Percentiles rank a stretch among this genome's conserved stretches.
Conservation (phyloP, 1,284 basidiomycete species). For the Marasmius tenuissimus region DNA sequence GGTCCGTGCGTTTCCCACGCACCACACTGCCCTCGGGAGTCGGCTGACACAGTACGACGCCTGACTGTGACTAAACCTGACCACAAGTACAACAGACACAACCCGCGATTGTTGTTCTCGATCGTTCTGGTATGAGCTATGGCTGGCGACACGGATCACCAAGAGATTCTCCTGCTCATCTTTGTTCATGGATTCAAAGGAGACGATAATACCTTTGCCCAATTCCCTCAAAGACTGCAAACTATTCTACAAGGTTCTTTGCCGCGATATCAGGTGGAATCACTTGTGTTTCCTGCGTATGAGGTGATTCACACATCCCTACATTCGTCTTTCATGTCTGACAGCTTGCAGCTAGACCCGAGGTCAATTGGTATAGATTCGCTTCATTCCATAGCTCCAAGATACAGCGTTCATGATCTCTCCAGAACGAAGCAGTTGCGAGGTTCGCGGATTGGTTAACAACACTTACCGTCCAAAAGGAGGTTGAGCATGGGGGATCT, state of each 20-base stretch:
- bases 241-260: constrained; percentile 72
- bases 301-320: constrained; percentile 53
- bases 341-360: constrained; percentile 57
- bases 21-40: not conserved
- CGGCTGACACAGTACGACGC: no score
- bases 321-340: not conserved
- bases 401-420: constrained; percentile 5
- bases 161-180: constrained; percentile 53
- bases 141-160: not conserved
- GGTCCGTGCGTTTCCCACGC: not conserved
- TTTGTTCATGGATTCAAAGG: constrained; percentile 75
- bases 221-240: constrained; percentile 75
- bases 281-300: constrained; percentile 85
- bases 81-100: not conserved
- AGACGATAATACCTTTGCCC: constrained; percentile 73
- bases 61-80: no score
- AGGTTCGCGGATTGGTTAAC: constrained; percentile 90
- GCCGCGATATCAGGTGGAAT: constrained; percentile 60
- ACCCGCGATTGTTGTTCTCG: not conserved
- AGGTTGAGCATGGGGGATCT: constrained; percentile 73
- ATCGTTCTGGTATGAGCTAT: not conserved
- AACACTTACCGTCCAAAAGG: constrained; percentile 74
- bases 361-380: constrained; percentile 73
- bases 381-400: constrained; percentile 5
- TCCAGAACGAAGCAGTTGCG: constrained; percentile 75